These are phyloP conservation scores for Hymenoscyphus fructigenus DNA, from an alignment of 2,329 filamentous ascomycete species.

Conservation along the genomic window DNA sequence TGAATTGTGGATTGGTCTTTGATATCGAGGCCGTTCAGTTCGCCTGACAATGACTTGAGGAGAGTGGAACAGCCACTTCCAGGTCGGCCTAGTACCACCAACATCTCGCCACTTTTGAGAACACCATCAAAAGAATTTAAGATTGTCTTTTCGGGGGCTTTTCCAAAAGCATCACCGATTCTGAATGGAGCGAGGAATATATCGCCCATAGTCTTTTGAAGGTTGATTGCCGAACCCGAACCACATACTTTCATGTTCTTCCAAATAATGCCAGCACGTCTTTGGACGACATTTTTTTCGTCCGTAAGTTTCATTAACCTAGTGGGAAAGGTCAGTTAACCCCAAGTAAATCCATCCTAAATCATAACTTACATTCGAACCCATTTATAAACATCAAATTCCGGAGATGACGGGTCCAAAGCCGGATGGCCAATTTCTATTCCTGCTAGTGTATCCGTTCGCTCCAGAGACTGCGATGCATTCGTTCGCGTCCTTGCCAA, in stretches of 20 bases:
- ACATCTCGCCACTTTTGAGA: constrained; percentile 62
- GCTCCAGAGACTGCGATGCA: constrained; percentile 17
- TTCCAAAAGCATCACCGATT: constrained; percentile 54
- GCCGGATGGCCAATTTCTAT: constrained; percentile 46
- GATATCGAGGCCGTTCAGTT: constrained; percentile 57
- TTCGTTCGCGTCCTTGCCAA: constrained; percentile 19
- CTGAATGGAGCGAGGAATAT: constrained; percentile 58
- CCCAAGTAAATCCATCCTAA: neutral
- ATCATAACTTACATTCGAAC: constrained; percentile 39
- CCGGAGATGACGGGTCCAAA: constrained; percentile 50
- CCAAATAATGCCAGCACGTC: constrained; percentile 60
- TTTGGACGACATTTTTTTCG: constrained; percentile 53
- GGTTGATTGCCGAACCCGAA: constrained; percentile 63
- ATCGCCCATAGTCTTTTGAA: constrained; percentile 66
- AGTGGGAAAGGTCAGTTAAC: neutral
- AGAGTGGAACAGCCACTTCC: constrained; percentile 64
- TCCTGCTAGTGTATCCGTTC: constrained; percentile 36
- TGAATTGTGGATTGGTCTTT: constrained; percentile 53
- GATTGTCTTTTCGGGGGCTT: constrained; percentile 56
- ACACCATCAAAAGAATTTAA: constrained; percentile 64
- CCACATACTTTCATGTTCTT: constrained; percentile 66
- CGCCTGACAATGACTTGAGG: constrained; percentile 58
- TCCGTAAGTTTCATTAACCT: constrained; percentile 47
- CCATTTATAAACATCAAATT: constrained; percentile 56
- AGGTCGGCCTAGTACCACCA: constrained; percentile 67